Base-by-base conservation (phyloP, 371 early-diverging fungal genomes). In the Actinomortierella wolfii region DNA sequence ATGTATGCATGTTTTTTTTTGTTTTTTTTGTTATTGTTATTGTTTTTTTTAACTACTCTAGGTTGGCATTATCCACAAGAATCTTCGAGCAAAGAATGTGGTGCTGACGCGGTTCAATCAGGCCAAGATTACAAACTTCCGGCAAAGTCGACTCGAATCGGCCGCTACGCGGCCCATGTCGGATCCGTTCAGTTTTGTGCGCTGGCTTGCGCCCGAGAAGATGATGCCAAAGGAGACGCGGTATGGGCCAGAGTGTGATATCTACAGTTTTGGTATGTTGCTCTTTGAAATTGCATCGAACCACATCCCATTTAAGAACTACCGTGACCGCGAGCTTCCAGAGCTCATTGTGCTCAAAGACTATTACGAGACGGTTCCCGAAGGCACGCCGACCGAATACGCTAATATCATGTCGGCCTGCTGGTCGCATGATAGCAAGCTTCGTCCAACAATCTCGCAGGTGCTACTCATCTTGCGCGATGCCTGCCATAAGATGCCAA, bases 201-300 rank as follows among this genome's bases (percentile, higher is more conserved):
- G 76, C 24, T 76, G 76, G 76, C 48, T 76, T 40, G 67, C 71
- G 5, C 76, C 76, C 2, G 76, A 76, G 46, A 76, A 76, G 53
- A 69, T 76, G 70, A 64, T 54, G 2, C 64, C 57, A 39, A 56
- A 61, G 39, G 70, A 64, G 14, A 61, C 59, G 17, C 60, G 70
- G 28, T 70, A 70, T 34, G 65, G 70, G 3, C 48, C 70, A 17
- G 70, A 70, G 51, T 70, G 70, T 25, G 70, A 70, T 41, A 70
- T 70, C 26, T 70, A 64, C 57, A 70, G 70, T 45, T 70, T 70
- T 34, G 70, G 70, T 20, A 70, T 70, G 70, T 50, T 70, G 21
- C 57, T 70, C 23, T 70, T 70, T 45, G 70, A 70, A 43, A 70
- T 70, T 34, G 70, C 70, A 3, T 57, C 70, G 1, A 70, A 70